Evolutionary conservation across 345 rosid species (phyloP).

Genomic region (Ceriops tagal): DNA sequence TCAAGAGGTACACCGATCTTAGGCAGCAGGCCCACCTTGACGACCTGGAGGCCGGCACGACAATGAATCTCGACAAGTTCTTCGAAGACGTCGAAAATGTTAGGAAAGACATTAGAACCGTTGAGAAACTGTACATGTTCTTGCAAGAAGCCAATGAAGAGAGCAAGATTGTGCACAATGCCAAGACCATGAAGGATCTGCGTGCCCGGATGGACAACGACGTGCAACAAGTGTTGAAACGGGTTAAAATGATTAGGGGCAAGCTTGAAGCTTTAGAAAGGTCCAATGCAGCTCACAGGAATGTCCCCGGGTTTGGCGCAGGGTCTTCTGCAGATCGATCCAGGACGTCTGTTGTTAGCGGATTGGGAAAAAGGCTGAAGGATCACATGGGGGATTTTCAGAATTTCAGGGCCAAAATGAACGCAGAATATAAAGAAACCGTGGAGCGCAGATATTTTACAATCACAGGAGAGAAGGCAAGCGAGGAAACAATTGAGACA

Average conservation of each 20-base stretch:
- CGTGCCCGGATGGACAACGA: slow-evolving; percentile 63
- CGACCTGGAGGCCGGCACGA: slow-evolving; percentile 60
- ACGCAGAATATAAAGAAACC: slow-evolving; percentile 63
- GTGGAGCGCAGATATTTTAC: slow-evolving; percentile 78
- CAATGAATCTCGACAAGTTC: slow-evolving; percentile 63
- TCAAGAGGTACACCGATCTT: slow-evolving; percentile 70
- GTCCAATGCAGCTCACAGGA: slow-evolving; percentile 53
- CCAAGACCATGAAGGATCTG: slow-evolving; percentile 59
- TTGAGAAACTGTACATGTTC: slow-evolving; percentile 54
- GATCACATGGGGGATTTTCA: slow-evolving; percentile 75
- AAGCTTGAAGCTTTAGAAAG: slow-evolving; percentile 69
- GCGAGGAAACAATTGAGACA: slow-evolving; percentile 69
- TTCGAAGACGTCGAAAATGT: slow-evolving; percentile 72
- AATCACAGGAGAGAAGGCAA: slow-evolving; percentile 63
- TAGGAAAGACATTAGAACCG: slow-evolving; percentile 54
- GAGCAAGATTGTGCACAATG: slow-evolving; percentile 56
- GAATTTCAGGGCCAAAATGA: slow-evolving; percentile 49
- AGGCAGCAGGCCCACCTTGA: slow-evolving; percentile 50
- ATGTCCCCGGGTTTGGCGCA: slow-evolving; percentile 60
- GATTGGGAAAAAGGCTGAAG: slow-evolving; percentile 72
- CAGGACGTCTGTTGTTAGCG: slow-evolving; percentile 66
- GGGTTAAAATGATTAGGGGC: slow-evolving; percentile 56
- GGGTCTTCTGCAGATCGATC: slow-evolving; percentile 82
- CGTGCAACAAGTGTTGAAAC: slow-evolving; percentile 59
- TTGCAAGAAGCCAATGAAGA: slow-evolving; percentile 85